These are phyloP conservation scores for Ascochyta fabae DNA, from an alignment of 2,329 filamentous ascomycete species.

Conservation along the genomic window DNA sequence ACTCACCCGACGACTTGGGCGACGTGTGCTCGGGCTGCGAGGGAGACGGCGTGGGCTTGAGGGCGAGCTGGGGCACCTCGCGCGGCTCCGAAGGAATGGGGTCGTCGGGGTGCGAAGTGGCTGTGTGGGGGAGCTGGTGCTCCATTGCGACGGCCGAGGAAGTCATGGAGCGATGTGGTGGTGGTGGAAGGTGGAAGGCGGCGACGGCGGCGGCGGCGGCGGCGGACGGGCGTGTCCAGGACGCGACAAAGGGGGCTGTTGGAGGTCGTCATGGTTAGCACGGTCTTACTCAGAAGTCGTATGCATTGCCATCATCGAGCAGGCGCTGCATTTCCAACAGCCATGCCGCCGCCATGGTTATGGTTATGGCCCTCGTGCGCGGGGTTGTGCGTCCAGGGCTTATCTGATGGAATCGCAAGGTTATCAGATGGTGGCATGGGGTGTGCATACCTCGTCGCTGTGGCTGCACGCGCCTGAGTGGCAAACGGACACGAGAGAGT, in stretches of 20 bases:
- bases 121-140: conserved; percentile 49
- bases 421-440: conserved; percentile 24
- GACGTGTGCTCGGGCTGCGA: conserved; percentile 43
- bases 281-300: conserved; percentile 6
- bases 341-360: too few species aligned
- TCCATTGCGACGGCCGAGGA: conserved; percentile 24
- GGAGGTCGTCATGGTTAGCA: conserved; percentile 22
- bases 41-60: conserved; percentile 25
- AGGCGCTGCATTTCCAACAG: not conserved
- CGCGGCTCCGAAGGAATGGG: conserved; percentile 54
- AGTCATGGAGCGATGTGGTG: conserved; percentile 11
- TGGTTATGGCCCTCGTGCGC: not conserved
- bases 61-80: conserved; percentile 38
- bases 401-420: conserved; percentile 9
- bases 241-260: conserved; percentile 16
- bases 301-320: not conserved
- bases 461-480: conserved; percentile 17
- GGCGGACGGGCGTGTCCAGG: conserved; percentile 3
- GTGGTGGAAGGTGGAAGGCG: conserved; percentile 1
- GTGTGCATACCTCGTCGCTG: conserved; percentile 8
- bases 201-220: not conserved
- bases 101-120: conserved; percentile 55
- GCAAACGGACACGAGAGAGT: conserved; percentile 14
- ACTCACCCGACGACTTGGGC: conserved; percentile 51
- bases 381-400: conserved; percentile 13